Percentiles rank a stretch among this genome's conserved stretches.
phyloP scores from a whole-genome alignment of 2,329 filamentous ascomycete species.

The Talaromyces sp. region DNA sequence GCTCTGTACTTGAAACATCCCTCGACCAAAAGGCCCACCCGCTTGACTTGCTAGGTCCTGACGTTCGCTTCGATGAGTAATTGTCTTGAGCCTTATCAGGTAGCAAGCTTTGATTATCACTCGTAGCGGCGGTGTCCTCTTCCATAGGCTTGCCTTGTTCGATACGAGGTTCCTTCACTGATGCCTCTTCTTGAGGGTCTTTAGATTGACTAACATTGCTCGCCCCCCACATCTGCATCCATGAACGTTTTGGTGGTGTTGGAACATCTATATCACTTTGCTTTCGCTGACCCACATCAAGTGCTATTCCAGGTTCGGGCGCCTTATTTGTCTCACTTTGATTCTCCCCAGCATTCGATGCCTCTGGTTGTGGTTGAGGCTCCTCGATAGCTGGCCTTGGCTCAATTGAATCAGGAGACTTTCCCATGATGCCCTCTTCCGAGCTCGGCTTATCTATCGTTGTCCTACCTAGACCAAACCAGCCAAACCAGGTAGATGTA shows the following conservation, averaged over 20 bases:
- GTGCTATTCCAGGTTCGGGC: background rate
- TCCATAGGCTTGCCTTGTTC: conserved; percentile 19
- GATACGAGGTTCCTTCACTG: conserved; percentile 17
- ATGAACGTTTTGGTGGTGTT: conserved; percentile 38
- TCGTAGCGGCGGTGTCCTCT: conserved; percentile 21
- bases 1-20: conserved; percentile 29
- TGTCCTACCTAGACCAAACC: conserved; percentile 17
- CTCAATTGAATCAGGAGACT: conserved; percentile 20
- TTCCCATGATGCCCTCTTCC: conserved; percentile 19
- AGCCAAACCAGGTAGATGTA: conserved; percentile 23
- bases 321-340: background rate
- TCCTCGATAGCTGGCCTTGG: conserved; percentile 20
- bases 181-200: conserved; percentile 20
- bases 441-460: conserved; percentile 5
- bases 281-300: background rate
- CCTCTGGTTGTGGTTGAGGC: conserved; percentile 16
- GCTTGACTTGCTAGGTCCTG: conserved; percentile 29
- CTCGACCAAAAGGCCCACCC: conserved; percentile 44
- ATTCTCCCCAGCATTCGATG: conserved; percentile 18
- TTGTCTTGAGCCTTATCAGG: conserved; percentile 23
- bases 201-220: conserved; percentile 25
- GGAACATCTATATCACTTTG: conserved; percentile 20
- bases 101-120: conserved; percentile 21
- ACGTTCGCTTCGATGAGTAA: conserved; percentile 23
- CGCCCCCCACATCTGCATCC: conserved; percentile 46